Percentiles rank a stretch among this genome's conserved stretches.
Evolutionary conservation across 768 basidiomycete genomes (phyloP).

Genomic region (Termitomyces sp.): DNA sequence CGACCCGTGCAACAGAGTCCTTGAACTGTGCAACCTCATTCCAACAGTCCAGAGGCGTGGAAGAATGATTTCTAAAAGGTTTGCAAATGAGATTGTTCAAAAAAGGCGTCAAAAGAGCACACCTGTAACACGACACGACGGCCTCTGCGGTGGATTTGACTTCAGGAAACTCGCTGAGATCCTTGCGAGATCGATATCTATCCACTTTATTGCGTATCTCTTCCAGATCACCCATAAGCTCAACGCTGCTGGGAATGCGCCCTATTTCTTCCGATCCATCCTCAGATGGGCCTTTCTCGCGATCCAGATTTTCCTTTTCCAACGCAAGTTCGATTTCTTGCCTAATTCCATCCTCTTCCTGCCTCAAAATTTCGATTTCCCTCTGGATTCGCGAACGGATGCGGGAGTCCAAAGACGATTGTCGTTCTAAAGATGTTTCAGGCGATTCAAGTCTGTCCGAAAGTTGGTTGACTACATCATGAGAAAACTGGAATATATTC

Average conservation of each 20-base stretch:
- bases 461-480: slow-evolving; percentile 76
- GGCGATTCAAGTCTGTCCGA: slow-evolving; percentile 57
- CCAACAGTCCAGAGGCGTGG: slow-evolving; percentile 69
- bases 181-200: slow-evolving; percentile 54
- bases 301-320: slow-evolving; percentile 85
- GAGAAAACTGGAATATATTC: slow-evolving; percentile 58
- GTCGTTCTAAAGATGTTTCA: slow-evolving; percentile 60
- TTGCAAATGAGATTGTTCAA: neutral
- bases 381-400: slow-evolving; percentile 67
- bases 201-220: slow-evolving; percentile 71
- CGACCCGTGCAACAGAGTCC: slow-evolving; percentile 57
- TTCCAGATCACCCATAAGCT: slow-evolving; percentile 70
- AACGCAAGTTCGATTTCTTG: slow-evolving; percentile 72
- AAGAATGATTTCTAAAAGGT: slow-evolving; percentile 41
- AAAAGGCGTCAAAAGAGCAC: slow-evolving; percentile 17
- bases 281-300: slow-evolving; percentile 54
- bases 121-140: slow-evolving; percentile 76
- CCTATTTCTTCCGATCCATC: slow-evolving; percentile 31
- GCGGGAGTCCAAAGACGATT: slow-evolving; percentile 67
- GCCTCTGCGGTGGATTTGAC: slow-evolving; percentile 54
- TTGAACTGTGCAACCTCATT: slow-evolving; percentile 69
- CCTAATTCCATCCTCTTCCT: slow-evolving; percentile 66
- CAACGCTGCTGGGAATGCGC: slow-evolving; percentile 52
- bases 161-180: slow-evolving; percentile 48
- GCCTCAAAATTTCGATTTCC: slow-evolving; percentile 60